Conservation (phyloP, 768 basidiomycete genomes). For the Trametopsis cervina region DNA sequence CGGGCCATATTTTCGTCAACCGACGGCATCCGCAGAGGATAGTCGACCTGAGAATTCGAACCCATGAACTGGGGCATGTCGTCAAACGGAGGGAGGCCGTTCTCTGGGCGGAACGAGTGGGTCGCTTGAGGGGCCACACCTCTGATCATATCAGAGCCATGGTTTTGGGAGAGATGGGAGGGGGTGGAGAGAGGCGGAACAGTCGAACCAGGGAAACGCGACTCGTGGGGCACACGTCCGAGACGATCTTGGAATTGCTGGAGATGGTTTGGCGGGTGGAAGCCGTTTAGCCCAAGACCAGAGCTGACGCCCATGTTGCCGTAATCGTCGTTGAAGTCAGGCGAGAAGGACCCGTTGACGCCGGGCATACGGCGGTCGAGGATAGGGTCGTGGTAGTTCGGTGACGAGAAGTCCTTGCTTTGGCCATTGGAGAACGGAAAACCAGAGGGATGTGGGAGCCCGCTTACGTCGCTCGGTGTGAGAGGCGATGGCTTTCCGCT, state of each 20-base stretch:
- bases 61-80: constrained; percentile 53
- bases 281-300: constrained; percentile 35
- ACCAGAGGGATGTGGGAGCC: constrained; percentile 46
- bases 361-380: constrained; percentile 51
- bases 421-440: constrained; percentile 36
- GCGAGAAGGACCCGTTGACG: constrained; percentile 40
- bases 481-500: constrained; percentile 74
- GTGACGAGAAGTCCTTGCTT: constrained; percentile 51
- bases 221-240: constrained; percentile 17
- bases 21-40: constrained; percentile 54
- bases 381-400: constrained; percentile 50
- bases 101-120: constrained; percentile 48
- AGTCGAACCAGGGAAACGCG: constrained; percentile 38
- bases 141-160: constrained; percentile 51
- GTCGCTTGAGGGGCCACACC: constrained; percentile 69
- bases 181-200: constrained; percentile 42
- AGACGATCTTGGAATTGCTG: constrained; percentile 48
- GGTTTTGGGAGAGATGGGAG: constrained; percentile 43
- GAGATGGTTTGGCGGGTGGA: constrained; percentile 35
- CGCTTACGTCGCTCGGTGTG: constrained; percentile 58
- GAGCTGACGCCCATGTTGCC: constrained; percentile 39
- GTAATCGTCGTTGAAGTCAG: constrained; percentile 64
- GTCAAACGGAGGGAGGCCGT: constrained; percentile 42
- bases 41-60: constrained; percentile 44
- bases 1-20: constrained; percentile 58